Evolutionary conservation across 2,329 filamentous ascomycete genomes (phyloP).

Genomic region (Tolypocladium amazonense): DNA sequence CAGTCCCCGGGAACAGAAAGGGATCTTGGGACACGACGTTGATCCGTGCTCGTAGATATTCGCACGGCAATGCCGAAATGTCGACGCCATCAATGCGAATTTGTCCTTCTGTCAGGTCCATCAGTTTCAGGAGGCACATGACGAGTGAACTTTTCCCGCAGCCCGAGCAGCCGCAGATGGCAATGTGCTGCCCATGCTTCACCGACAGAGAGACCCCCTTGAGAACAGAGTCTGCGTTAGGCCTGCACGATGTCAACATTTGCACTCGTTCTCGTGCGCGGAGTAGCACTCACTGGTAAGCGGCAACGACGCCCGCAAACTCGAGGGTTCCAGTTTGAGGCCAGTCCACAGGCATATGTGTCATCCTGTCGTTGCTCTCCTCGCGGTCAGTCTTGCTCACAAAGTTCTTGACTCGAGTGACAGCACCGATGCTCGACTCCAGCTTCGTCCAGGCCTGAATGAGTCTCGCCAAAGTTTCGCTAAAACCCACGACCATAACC

Average conservation of each 20-base stretch:
- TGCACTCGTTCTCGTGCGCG: background rate
- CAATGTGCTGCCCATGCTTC: background rate
- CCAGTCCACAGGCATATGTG: background rate
- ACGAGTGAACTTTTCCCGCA: background rate
- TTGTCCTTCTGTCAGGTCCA: background rate
- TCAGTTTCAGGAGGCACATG: background rate
- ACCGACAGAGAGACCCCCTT: background rate
- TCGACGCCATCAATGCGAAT: background rate
- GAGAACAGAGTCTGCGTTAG: background rate
- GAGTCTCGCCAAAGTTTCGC: background rate
- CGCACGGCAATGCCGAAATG: background rate
- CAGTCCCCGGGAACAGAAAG: background rate
- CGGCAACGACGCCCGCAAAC: background rate
- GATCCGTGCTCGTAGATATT: background rate
- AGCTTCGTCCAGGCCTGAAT: background rate
- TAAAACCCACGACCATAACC: background rate
- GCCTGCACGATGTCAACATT: background rate
- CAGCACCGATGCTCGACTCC: background rate
- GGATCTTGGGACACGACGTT: background rate
- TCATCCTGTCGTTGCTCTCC: background rate
- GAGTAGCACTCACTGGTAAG: background rate
- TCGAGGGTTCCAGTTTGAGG: background rate
- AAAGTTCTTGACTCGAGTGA: background rate
- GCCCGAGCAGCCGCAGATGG: background rate
- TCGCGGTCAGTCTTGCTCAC: background rate